A percentile compares a stretch with the other conserved stretches of the same genome.
These are phyloP conservation scores for Aspergillus hortae DNA, from an alignment of 2,329 filamentous ascomycete species.

Conservation along the genomic window DNA sequence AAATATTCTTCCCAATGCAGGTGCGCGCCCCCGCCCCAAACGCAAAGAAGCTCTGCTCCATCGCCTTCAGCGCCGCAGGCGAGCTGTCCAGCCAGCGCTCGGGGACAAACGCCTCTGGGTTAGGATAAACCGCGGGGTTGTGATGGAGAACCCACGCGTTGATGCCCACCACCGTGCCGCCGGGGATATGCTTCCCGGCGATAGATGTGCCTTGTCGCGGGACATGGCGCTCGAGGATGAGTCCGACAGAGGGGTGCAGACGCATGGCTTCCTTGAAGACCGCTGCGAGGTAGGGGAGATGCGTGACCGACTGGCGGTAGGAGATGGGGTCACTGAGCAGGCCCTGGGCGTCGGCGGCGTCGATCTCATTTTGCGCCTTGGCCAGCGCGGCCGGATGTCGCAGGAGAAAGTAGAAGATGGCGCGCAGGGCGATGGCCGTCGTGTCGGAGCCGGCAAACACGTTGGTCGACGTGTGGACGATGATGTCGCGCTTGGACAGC, in stretches of 20 bases:
- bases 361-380: neutral
- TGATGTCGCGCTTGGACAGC: too few species aligned
- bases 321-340: conserved; percentile 14
- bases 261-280: conserved; percentile 38
- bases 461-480: neutral
- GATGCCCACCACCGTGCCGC: conserved; percentile 41
- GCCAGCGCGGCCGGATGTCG: neutral
- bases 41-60: conserved; percentile 29
- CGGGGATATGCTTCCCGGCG: conserved; percentile 30
- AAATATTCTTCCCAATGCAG: conserved; percentile 34
- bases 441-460: conserved; percentile 1
- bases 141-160: conserved; percentile 45
- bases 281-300: conserved; percentile 29
- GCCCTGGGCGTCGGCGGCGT: conserved; percentile 1
- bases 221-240: conserved; percentile 34
- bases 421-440: neutral
- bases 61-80: conserved; percentile 20
- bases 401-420: conserved; percentile 1
- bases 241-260: conserved; percentile 32
- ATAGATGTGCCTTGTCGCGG: conserved; percentile 26
- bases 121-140: conserved; percentile 38
- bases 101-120: conserved; percentile 40
- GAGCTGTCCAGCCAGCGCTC: conserved; percentile 44
- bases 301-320: conserved; percentile 16
- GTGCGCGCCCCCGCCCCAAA: conserved; percentile 29